These are phyloP conservation scores for Tricladium varicosporioides DNA, from an alignment of 2,329 filamentous ascomycete genomes.

Conservation along the genomic window DNA sequence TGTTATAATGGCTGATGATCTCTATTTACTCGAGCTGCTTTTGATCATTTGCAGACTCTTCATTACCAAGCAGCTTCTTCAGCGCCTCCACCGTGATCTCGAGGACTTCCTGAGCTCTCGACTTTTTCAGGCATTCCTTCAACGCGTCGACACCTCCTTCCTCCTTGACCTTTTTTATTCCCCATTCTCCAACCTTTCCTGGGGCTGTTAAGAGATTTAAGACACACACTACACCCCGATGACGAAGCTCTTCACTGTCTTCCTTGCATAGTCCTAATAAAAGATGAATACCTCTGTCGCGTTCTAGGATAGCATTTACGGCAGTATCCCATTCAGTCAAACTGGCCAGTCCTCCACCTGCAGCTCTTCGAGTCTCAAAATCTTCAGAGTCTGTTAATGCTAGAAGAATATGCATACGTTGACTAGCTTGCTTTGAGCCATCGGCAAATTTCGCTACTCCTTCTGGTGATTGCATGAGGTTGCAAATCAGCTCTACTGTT, in stretches of 20 bases:
- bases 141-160: constrained; percentile 66
- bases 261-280: constrained; percentile 79
- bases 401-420: constrained; percentile 78
- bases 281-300: constrained; percentile 71
- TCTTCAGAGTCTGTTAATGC: constrained; percentile 88
- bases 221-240: constrained; percentile 73
- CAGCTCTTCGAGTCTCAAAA: constrained; percentile 72
- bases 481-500: constrained; percentile 86
- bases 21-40: constrained; percentile 3
- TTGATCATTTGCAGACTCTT: constrained; percentile 11
- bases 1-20: too few relatives aligned
- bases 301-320: constrained; percentile 66
- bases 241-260: constrained; percentile 64
- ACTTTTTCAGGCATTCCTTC: constrained; percentile 68
- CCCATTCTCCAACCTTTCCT: constrained; percentile 62
- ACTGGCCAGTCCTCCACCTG: constrained; percentile 84
- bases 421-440: constrained; percentile 62
- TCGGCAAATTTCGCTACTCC: constrained; percentile 70
- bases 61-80: constrained; percentile 45
- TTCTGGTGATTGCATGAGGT: constrained; percentile 70
- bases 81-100: constrained; percentile 70
- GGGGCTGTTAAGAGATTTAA: constrained; percentile 69
- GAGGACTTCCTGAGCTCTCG: constrained; percentile 66
- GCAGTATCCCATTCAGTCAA: constrained; percentile 76
- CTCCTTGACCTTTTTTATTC: constrained; percentile 57